Evolutionary conservation across 805 yeast genomes (phyloP).

Genomic region (Candida anglica): DNA sequence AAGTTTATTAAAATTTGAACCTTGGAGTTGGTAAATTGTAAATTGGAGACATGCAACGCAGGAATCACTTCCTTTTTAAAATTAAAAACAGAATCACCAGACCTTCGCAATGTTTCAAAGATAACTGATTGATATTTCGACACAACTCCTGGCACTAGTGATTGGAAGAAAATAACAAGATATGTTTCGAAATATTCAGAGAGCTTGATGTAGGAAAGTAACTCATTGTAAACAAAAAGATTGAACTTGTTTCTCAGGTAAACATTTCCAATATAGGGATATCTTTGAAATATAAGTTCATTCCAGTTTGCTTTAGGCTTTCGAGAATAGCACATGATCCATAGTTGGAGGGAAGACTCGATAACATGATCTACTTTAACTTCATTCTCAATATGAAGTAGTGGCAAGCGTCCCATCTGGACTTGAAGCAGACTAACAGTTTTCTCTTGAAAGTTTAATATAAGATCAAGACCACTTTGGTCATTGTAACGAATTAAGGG

Average conservation of each 20-base stretch:
- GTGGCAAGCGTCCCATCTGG: conserved; percentile 35
- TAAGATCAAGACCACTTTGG: too few species aligned
- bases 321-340: conserved; percentile 19
- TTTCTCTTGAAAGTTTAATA: conserved; percentile 6
- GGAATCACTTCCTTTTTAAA: conserved; percentile 12
- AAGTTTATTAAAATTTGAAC: conserved; percentile 15
- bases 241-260: conserved; percentile 32
- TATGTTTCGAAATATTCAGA: conserved; percentile 19
- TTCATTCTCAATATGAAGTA: conserved; percentile 19
- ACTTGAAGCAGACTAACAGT: conserved; percentile 13
- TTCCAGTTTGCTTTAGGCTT: conserved; percentile 28
- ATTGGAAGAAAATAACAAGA: conserved; percentile 16
- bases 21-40: conserved; percentile 16
- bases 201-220: conserved; percentile 16
- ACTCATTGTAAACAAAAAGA: conserved; percentile 21
- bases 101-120: conserved; percentile 14
- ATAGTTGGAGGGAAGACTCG: conserved; percentile 24
- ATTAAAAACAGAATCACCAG: conserved; percentile 13
- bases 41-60: conserved; percentile 11
- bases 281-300: conserved; percentile 30
- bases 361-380: conserved; percentile 14
- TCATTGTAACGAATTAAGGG: background rate
- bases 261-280: conserved; percentile 36
- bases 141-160: conserved; percentile 20
- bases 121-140: conserved; percentile 22